A percentile compares a stretch with the other conserved stretches of the same genome.
Evolutionary conservation across 2,329 filamentous ascomycete genomes (phyloP).

Genomic region (Parasarocladium wereldwijsianum): DNA sequence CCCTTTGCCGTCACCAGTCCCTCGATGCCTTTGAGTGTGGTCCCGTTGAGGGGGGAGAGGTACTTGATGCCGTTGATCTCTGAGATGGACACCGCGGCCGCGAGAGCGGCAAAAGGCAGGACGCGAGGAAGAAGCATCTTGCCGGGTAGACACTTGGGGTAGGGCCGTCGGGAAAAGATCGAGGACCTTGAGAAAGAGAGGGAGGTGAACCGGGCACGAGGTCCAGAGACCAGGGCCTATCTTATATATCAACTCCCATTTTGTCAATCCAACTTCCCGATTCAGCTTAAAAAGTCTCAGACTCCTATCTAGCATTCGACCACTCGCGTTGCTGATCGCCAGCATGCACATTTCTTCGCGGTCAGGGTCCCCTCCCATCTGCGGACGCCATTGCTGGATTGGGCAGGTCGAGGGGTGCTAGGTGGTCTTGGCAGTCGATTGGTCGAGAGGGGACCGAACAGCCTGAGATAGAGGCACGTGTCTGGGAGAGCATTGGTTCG

Average conservation of each 20-base stretch:
- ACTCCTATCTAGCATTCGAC: neutral
- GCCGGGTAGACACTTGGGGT: slow-evolving; percentile 1
- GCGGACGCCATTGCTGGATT: too few species aligned
- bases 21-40: slow-evolving; percentile 41
- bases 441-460: neutral
- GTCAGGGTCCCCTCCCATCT: too few species aligned
- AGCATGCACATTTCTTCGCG: too few species aligned
- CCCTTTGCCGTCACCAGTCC: slow-evolving; percentile 52
- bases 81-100: slow-evolving; percentile 32
- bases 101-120: slow-evolving; percentile 14
- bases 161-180: neutral
- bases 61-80: slow-evolving; percentile 54
- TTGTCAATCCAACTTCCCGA: too few species aligned
- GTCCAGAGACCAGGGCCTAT: too few species aligned
- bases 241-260: too few species aligned
- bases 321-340: neutral
- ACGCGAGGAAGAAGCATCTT: slow-evolving; percentile 14
- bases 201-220: neutral
- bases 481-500: too few species aligned
- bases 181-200: slow-evolving; percentile 15
- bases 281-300: neutral
- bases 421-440: neutral
- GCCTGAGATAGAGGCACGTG: too few species aligned
- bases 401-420: slow-evolving; percentile 1
- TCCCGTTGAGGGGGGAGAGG: slow-evolving; percentile 43